Conservation (phyloP, 2,329 filamentous ascomycete genomes). For the Huntiella moniliformis region DNA sequence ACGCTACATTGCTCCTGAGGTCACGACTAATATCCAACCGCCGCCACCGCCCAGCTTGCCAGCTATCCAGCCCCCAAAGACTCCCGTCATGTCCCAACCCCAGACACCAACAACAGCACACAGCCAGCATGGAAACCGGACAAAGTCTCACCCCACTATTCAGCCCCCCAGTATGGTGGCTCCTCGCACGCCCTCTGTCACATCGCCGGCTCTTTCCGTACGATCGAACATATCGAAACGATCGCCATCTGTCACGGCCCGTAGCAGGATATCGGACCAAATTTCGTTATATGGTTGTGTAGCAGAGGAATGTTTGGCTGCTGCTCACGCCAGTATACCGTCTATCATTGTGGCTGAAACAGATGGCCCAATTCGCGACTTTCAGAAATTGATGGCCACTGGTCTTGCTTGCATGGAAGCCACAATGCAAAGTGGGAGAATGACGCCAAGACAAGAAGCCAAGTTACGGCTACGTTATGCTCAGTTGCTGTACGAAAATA, state of each 20-base stretch:
- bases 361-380: constrained; percentile 30
- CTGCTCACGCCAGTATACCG: constrained; percentile 31
- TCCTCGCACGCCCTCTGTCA: constrained; percentile 19
- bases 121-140: constrained; percentile 17
- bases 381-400: constrained; percentile 53
- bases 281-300: constrained; percentile 47
- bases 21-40: constrained; percentile 12
- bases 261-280: constrained; percentile 28
- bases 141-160: constrained; percentile 16
- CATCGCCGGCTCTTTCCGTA: constrained; percentile 24
- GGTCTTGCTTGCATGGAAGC: constrained; percentile 55
- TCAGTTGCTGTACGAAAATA: constrained; percentile 53
- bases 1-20: not conserved
- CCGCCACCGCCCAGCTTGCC: constrained; percentile 15
- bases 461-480: constrained; percentile 53
- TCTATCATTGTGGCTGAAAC: constrained; percentile 33
- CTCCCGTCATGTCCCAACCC: constrained; percentile 6
- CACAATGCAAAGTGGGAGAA: constrained; percentile 39
- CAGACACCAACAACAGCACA: constrained; percentile 12
- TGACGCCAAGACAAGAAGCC: constrained; percentile 49
- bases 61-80: constrained; percentile 9
- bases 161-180: not conserved
- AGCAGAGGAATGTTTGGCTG: constrained; percentile 56
- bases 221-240: constrained; percentile 24
- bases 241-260: constrained; percentile 24